Conservation (phyloP, 495 filamentous ascomycete genomes). For the Penicillium malachiteum region DNA sequence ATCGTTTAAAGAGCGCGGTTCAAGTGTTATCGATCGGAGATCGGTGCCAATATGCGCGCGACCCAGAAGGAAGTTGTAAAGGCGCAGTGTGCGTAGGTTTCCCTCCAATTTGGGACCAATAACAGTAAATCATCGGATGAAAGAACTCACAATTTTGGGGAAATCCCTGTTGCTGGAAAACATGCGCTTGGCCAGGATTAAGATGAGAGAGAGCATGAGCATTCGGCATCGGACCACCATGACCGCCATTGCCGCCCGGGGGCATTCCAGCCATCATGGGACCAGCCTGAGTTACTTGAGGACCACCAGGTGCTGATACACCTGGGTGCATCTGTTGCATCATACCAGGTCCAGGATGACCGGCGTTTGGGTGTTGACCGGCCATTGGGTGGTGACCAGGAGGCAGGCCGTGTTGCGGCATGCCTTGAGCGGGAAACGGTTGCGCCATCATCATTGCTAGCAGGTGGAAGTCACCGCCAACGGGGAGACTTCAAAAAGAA, state of each 20-base stretch:
- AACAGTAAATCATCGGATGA: neutral
- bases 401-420: slow-evolving; percentile 71
- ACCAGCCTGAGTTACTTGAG: slow-evolving; percentile 75
- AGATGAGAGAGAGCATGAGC: slow-evolving; percentile 80
- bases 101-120: no score
- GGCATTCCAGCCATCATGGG: slow-evolving; percentile 82
- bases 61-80: neutral
- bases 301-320: slow-evolving; percentile 74
- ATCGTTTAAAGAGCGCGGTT: neutral
- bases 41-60: neutral
- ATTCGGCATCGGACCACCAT: slow-evolving; percentile 62
- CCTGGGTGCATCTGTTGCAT: slow-evolving; percentile 79
- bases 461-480: slow-evolving; percentile 37
- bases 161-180: slow-evolving; percentile 60
- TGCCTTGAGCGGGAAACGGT: slow-evolving; percentile 67
- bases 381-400: slow-evolving; percentile 80
- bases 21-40: neutral
- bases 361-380: slow-evolving; percentile 67
- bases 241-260: slow-evolving; percentile 55
- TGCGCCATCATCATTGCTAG: slow-evolving; percentile 74
- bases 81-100: no score
- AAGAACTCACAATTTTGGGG: slow-evolving; percentile 40
- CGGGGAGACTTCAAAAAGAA: slow-evolving; percentile 17
- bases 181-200: slow-evolving; percentile 63
- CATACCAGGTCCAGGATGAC: slow-evolving; percentile 57